Evolutionary conservation across 495 filamentous ascomycete genomes (phyloP).

Genomic region (Hypoxylon crocopeplum): DNA sequence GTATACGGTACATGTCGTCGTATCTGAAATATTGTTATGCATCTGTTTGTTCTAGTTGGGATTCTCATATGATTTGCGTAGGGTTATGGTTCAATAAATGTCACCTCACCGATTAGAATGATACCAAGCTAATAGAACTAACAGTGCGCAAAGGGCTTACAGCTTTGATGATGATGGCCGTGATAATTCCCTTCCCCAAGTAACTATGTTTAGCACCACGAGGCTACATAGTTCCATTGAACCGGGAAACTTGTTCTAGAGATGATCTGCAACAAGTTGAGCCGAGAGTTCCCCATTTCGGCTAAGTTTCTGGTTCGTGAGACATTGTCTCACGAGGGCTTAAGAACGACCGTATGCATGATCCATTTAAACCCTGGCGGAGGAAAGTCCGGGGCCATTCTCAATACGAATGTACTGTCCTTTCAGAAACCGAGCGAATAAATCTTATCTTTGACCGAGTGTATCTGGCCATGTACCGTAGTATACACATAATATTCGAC

Average conservation of each 20-base stretch:
- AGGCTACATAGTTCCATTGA: background rate
- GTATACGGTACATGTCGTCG: too few species aligned
- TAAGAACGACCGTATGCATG: conserved; percentile 10
- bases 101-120: too few species aligned
- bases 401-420: background rate
- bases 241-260: background rate
- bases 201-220: background rate
- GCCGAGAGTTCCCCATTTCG: conserved; percentile 1
- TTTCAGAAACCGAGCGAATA: conserved; percentile 1
- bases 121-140: too few species aligned
- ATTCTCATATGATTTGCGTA: too few species aligned
- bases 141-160: too few species aligned
- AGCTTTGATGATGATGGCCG: too few species aligned
- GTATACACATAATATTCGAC: too few species aligned
- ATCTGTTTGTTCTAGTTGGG: too few species aligned
- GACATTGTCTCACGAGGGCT: conserved; percentile 29
- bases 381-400: conserved; percentile 19
- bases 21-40: too few species aligned
- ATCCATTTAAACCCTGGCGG: conserved; percentile 11
- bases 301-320: conserved; percentile 15
- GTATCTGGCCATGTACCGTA: background rate
- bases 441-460: background rate
- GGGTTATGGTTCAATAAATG: too few species aligned
- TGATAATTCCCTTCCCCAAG: too few species aligned
- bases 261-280: conserved; percentile 7